These are phyloP conservation scores for Cyanodermella asteris DNA, from an alignment of 2,329 filamentous ascomycete genomes.

Conservation along the genomic window DNA sequence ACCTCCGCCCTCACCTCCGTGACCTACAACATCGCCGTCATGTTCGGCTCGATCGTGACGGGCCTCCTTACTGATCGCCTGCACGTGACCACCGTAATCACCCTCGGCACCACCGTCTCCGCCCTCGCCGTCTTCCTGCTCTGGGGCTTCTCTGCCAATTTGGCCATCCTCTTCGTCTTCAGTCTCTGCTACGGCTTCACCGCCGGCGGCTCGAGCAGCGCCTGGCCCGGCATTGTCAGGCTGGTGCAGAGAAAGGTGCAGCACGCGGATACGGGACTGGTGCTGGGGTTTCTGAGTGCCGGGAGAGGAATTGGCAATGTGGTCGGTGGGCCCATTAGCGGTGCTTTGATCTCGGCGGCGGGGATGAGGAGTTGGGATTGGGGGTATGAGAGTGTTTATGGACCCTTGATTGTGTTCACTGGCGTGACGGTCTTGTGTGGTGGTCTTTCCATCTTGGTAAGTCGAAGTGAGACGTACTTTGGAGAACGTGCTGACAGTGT, in stretches of 20 bases:
- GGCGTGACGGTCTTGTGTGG: slow-evolving; percentile 6
- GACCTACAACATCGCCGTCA: slow-evolving; percentile 12
- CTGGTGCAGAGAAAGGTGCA: slow-evolving; percentile 17
- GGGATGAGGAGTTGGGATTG: slow-evolving; percentile 14
- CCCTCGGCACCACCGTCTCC: slow-evolving; percentile 20
- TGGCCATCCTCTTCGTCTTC: slow-evolving; percentile 21
- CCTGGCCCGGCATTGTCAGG: slow-evolving; percentile 24
- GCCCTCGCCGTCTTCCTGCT: slow-evolving; percentile 20
- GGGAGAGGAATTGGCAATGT: slow-evolving; percentile 30
- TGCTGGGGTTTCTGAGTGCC: slow-evolving; percentile 25
- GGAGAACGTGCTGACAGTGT: no score
- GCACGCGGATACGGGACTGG: slow-evolving; percentile 22
- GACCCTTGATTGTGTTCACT: slow-evolving; percentile 9
- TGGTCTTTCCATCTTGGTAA: no score
- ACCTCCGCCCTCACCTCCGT: no score
- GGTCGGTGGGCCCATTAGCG: slow-evolving; percentile 28
- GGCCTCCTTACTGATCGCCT: slow-evolving; percentile 20
- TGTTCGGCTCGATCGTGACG: slow-evolving; percentile 13
- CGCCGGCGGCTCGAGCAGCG: slow-evolving; percentile 20
- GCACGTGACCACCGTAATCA: slow-evolving; percentile 18
- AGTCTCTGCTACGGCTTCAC: slow-evolving; percentile 23
- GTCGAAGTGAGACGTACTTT: no score
- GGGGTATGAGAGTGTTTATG: slow-evolving; percentile 23
- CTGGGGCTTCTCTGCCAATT: slow-evolving; percentile 24
- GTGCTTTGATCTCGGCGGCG: slow-evolving; percentile 19